phyloP scores from a whole-genome alignment of 179 eudicot species.

The Vitellaria paradoxa region DNA sequence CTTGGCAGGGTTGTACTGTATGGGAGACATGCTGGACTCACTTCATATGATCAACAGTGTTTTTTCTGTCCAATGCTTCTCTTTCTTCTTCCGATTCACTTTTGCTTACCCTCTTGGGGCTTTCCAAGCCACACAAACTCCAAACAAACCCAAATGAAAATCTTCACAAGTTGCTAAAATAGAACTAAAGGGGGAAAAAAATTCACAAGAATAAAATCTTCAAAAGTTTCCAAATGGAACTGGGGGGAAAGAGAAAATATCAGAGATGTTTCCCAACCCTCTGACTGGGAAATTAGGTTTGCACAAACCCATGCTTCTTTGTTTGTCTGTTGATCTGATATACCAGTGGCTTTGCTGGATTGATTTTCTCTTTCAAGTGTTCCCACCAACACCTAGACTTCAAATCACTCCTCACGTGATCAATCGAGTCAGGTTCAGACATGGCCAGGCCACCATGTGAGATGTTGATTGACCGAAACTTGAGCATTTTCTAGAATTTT shows the following conservation, averaged over 20 bases:
- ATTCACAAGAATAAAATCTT: no score
- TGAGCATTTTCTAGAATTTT: no score
- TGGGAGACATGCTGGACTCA: neutral
- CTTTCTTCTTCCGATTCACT: neutral
- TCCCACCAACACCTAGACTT: neutral
- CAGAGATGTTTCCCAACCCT: neutral
- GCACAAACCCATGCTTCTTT: conserved; percentile 8
- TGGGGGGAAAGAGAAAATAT: neutral
- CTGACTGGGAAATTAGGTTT: neutral
- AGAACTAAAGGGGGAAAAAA: no score
- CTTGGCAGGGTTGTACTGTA: neutral
- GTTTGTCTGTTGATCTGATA: neutral
- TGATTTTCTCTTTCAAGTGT: neutral
- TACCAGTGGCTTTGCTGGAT: neutral
- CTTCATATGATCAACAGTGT: neutral
- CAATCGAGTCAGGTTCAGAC: neutral
- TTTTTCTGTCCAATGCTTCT: neutral
- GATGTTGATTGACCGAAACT: neutral
- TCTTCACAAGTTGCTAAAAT: neutral
- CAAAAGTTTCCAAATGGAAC: neutral
- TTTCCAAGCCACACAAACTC: neutral
- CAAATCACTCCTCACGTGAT: neutral
- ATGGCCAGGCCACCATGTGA: neutral
- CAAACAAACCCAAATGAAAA: neutral
- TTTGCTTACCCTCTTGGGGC: neutral